Percentiles rank a stretch among this genome's conserved stretches.
These are phyloP conservation scores for Rhytidhysteron rufulum DNA, from an alignment of 2,329 filamentous ascomycete genomes.

Conservation along the genomic window DNA sequence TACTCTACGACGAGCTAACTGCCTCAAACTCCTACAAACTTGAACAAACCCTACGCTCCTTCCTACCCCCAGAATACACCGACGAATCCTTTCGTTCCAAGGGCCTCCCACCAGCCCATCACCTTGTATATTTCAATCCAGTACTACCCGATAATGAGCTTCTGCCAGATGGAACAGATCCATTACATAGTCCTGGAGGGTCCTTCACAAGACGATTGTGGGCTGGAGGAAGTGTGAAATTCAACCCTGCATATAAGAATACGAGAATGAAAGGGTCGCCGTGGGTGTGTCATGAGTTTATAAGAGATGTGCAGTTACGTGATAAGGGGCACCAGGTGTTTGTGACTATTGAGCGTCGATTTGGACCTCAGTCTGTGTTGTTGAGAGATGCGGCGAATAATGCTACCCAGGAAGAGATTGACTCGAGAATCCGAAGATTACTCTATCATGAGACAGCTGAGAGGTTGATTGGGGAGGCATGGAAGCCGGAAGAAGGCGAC, in stretches of 20 bases:
- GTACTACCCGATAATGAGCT: constrained; percentile 60
- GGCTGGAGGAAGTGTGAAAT: constrained; percentile 73
- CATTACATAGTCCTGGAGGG: constrained; percentile 67
- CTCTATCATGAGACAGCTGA: too few relatives aligned
- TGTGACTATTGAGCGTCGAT: constrained; percentile 55
- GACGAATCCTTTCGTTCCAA: constrained; percentile 11
- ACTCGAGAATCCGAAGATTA: too few relatives aligned
- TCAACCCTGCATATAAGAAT: constrained; percentile 29
- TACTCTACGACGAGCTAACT: constrained; percentile 55
- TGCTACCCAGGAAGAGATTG: too few relatives aligned
- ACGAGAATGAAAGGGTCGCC: background rate
- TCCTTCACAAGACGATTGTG: constrained; percentile 78
- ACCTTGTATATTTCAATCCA: constrained; percentile 84
- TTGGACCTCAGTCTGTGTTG: too few relatives aligned
- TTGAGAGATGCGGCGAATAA: too few relatives aligned
- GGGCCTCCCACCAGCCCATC: constrained; percentile 63
- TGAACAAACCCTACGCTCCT: constrained; percentile 38
- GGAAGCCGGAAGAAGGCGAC: too few relatives aligned
- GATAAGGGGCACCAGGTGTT: constrained; percentile 54
- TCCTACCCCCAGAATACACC: constrained; percentile 11
- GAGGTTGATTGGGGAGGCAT: too few relatives aligned
- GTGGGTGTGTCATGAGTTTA: constrained; percentile 42
- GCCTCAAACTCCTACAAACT: constrained; percentile 65
- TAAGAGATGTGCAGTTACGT: constrained; percentile 49
- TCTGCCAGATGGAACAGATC: constrained; percentile 79